Conservation (phyloP, 2,329 filamentous ascomycete species). For the Diaporthe batatas region DNA sequence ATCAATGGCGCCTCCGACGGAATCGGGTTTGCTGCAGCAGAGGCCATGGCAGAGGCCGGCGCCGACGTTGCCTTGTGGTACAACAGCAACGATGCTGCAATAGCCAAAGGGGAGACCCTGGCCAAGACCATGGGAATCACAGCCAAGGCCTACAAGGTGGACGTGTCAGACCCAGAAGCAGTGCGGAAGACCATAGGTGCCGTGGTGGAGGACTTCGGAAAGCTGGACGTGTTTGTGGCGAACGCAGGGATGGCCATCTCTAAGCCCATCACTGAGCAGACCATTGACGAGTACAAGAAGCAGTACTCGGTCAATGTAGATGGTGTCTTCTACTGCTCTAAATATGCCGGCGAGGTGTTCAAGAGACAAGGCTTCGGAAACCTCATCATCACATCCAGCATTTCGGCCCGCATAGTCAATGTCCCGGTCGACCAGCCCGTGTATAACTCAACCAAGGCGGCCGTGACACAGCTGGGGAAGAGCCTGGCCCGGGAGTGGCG, state of each 20-base stretch:
- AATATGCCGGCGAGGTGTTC: conserved; percentile 59
- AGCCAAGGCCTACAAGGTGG: conserved; percentile 58
- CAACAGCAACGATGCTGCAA: conserved; percentile 48
- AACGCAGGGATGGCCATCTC: conserved; percentile 65
- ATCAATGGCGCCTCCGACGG: conserved; percentile 61
- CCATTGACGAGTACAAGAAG: conserved; percentile 63
- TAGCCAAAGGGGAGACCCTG: conserved; percentile 54
- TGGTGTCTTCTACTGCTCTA: conserved; percentile 59
- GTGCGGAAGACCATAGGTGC: conserved; percentile 52
- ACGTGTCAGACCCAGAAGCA: conserved; percentile 57
- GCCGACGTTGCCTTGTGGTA: conserved; percentile 58
- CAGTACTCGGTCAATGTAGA: conserved; percentile 69
- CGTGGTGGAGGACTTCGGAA: conserved; percentile 56
- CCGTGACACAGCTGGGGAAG: conserved; percentile 68
- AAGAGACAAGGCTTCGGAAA: conserved; percentile 59
- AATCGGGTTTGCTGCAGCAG: conserved; percentile 58
- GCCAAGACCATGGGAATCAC: conserved; percentile 55
- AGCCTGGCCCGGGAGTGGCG: conserved; percentile 64
- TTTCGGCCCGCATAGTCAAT: conserved; percentile 65
- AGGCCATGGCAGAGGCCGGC: conserved; percentile 61
- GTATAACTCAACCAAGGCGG: conserved; percentile 70
- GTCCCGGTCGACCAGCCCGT: conserved; percentile 66
- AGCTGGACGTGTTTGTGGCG: conserved; percentile 58
- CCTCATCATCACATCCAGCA: conserved; percentile 66
- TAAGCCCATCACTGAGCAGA: conserved; percentile 67